A percentile compares a stretch with the other conserved stretches of the same genome.
These are phyloP conservation scores for Schizochytrium sp. DNA, from an alignment of 108 stramenopile species.

Conservation along the genomic window DNA sequence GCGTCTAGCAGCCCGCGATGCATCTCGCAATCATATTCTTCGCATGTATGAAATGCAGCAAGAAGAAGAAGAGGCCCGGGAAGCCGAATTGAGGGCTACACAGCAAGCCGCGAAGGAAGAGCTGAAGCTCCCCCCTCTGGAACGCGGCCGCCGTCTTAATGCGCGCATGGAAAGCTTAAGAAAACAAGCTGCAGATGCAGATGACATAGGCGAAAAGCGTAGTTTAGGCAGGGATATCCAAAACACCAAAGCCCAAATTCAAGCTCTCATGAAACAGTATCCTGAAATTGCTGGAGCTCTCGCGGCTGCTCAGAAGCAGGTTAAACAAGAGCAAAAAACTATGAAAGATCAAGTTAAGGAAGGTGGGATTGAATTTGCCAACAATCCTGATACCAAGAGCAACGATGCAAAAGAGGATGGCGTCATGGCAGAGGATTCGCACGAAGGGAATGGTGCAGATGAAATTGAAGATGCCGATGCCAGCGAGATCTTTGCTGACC, in stretches of 20 bases:
- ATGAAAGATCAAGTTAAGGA: neutral
- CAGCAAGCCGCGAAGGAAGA: neutral
- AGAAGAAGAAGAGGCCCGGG: slow-evolving; percentile 4
- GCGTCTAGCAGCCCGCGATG: neutral
- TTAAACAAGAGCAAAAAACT: neutral
- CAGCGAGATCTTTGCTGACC: slow-evolving; percentile 1
- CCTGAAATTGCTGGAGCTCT: neutral
- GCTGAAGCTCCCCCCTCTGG: neutral
- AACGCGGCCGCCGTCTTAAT: neutral
- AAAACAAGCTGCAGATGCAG: neutral
- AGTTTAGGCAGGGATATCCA: neutral
- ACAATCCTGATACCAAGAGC: neutral
- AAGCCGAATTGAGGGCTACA: neutral
- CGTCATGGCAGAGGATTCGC: neutral
- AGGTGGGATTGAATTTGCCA: neutral
- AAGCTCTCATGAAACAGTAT: neutral
- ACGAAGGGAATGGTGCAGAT: neutral
- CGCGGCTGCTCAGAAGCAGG: neutral
- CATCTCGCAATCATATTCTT: neutral
- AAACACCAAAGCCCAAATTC: neutral
- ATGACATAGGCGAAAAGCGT: neutral
- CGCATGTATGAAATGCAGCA: neutral
- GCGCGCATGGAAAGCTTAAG: neutral
- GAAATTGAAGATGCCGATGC: neutral
- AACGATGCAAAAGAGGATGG: no score